Conservation (phyloP, 495 filamentous ascomycete genomes). For the Patellaria atrata region DNA sequence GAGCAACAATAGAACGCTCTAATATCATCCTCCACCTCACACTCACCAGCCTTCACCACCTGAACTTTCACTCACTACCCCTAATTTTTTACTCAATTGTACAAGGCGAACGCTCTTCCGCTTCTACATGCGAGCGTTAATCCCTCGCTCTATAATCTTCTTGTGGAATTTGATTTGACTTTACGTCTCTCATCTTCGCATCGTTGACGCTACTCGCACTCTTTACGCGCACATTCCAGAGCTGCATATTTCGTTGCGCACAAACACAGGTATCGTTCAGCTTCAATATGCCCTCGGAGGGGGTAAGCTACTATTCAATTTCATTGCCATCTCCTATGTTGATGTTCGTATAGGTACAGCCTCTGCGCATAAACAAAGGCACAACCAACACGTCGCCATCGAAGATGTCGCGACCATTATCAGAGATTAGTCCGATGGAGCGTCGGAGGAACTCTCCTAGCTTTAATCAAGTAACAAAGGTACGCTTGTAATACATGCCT, state of each 20-base stretch:
- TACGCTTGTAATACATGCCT: conserved; percentile 16
- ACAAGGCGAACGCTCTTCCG: no score
- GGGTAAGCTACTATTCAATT: background rate
- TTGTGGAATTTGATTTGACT: no score
- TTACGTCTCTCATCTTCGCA: no score
- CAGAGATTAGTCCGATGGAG: conserved; percentile 28
- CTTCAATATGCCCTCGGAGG: conserved; percentile 2
- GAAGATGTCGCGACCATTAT: conserved; percentile 27
- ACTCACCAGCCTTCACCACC: no score
- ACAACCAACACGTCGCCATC: conserved; percentile 17
- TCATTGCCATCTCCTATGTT: conserved; percentile 5
- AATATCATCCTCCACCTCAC: no score
- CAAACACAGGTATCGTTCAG: background rate
- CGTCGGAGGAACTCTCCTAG: conserved; percentile 30
- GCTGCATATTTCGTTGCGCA: background rate
- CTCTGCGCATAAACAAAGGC: conserved; percentile 29
- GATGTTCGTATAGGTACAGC: conserved; percentile 25
- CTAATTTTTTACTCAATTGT: no score
- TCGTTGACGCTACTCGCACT: no score
- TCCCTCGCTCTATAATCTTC: no score
- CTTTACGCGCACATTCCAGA: no score
- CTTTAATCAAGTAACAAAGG: conserved; percentile 29
- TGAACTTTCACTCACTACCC: no score
- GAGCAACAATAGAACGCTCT: no score
- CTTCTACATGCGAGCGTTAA: no score